Base-by-base conservation (phyloP, 164 flowering plant species). In the Kalanchoe fedtschenkoi region DNA sequence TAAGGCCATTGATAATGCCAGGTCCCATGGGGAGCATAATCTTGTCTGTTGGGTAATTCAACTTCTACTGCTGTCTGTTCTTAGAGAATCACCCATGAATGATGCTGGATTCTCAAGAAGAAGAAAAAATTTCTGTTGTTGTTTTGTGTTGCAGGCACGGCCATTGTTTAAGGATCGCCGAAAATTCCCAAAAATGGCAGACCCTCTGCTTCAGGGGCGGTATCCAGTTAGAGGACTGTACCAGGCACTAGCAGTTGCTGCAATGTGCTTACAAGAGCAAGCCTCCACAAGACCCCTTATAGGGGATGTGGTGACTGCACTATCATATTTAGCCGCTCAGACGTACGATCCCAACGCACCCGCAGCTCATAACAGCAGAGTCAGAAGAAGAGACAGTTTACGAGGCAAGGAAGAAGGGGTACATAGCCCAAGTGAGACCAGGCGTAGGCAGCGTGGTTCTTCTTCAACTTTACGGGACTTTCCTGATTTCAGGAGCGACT, bases 231-330 rank as follows among this genome's bases (percentile, higher is more conserved):
- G 56, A 51, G 56, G 56, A 51, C 56, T 51, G 16, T 51, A 51
- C 32, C 56, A 51, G 32, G 56, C 56, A 24, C 56, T 51, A 10
- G 56, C 56, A 51, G 56, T 51, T 51, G 56, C 56, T 5, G 56
- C 56, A 51, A 51, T 51, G 56, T 51, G 56, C 21, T 9, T 51
- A 51, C 56, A 51, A 51, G 56, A 51, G 32, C 56, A 51, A 51
- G 56, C 56, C 56, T 51, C 56, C 16, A 51, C 56, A 26, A 51
- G 56, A 51, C 56, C 56, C 14, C 56, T 51, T 13, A 51, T 51
- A 51, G 56, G 56, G 3, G 56, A 51, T 51, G 56, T 51, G 8
- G 56, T 51, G 56, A 51, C 56, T 51, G 56, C 56, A 11, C 56
- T 51, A 26, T 51, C 56, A 11, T 51, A 51, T 26, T 26, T 51